Evolutionary conservation across 495 filamentous ascomycete genomes (phyloP).

Genomic region (Pyrenula massariospora): DNA sequence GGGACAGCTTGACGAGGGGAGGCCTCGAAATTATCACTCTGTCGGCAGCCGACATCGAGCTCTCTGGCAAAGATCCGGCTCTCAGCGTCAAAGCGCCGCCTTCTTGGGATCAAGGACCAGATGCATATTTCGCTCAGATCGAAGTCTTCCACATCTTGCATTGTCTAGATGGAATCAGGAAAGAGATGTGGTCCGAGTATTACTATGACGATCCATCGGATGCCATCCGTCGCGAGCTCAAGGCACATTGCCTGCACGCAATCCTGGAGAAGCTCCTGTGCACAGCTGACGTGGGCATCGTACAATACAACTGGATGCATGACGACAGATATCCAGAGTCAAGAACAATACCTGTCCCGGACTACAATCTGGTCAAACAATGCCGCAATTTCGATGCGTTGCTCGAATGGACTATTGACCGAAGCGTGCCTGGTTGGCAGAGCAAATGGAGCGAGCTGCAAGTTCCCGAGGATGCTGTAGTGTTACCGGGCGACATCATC

Average conservation of each 20-base stretch:
- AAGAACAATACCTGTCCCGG: slow-evolving; percentile 18
- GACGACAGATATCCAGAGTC: no score
- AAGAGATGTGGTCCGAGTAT: slow-evolving; percentile 12
- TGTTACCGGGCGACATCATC: no score
- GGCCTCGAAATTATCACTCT: no score
- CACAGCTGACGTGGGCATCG: slow-evolving; percentile 18
- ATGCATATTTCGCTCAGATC: slow-evolving; percentile 20
- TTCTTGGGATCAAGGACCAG: no score
- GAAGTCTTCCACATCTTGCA: slow-evolving; percentile 25
- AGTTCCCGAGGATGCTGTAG: no score
- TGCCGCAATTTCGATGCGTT: slow-evolving; percentile 9
- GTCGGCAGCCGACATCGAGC: no score
- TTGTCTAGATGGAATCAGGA: slow-evolving; percentile 19
- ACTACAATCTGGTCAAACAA: slow-evolving; percentile 8
- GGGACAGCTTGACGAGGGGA: no score
- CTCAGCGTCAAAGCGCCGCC: no score
- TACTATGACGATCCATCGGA: slow-evolving; percentile 12
- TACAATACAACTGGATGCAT: slow-evolving; percentile 22
- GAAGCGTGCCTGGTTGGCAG: not conserved
- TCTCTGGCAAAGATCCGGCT: no score
- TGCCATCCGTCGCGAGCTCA: slow-evolving; percentile 7
- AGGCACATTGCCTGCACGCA: slow-evolving; percentile 22
- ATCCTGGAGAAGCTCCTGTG: slow-evolving; percentile 24
- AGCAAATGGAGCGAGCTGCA: no score
- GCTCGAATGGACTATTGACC: slow-evolving; percentile 7